Base-by-base conservation (phyloP, 805 yeast genomes). In the Yarrowia bubula region DNA sequence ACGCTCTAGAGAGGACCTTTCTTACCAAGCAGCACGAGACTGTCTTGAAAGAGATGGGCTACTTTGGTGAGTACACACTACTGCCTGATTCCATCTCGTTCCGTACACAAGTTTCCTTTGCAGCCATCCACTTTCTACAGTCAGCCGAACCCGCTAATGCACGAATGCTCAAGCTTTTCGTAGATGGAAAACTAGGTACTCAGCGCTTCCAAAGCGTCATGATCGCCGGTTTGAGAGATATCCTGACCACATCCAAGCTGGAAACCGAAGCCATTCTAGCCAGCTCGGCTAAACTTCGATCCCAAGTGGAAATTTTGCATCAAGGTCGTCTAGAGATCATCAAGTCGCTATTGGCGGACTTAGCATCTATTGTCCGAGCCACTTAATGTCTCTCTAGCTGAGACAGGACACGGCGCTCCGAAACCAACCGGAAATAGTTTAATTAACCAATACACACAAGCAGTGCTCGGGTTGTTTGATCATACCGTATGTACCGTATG, bases 51-150 rank as follows among this genome's bases (percentile, higher is more conserved):
- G 75, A 78, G 2, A 68, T 76, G 44, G 87, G 82, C 8, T 93
- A 90, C 71, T 83, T 75, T 73, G 95, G 88, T 0, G 93, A 89
- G 35, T 92, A 90, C 73, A 88, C 96, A 0, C 74, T 90, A 2
- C 81, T 79, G 44, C 62, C 67, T 4, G 78, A 76, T 0, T 83
- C 81, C 3, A 73, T 86, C 1, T 90, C 96, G 11, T 92, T 86
- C 72, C 78, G 97, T 60, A 83, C 90, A 0, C 85, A 86, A 66
- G 85, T 92, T 1, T 97, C 92, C 0, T 74, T 92, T 41, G 90
- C 95, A 5, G 69, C 69, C 13, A 22, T 63, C 4, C 64, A 58
- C 33, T 58, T 33, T 38, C n/a, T 66, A 5, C 38, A 41, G 28
- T 39, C 66, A 14, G 2, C 64, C 10, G 37, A 47, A 13, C 60